These are phyloP conservation scores for Aspergillus hancockii DNA, from an alignment of 495 filamentous ascomycete species.

Conservation along the genomic window DNA sequence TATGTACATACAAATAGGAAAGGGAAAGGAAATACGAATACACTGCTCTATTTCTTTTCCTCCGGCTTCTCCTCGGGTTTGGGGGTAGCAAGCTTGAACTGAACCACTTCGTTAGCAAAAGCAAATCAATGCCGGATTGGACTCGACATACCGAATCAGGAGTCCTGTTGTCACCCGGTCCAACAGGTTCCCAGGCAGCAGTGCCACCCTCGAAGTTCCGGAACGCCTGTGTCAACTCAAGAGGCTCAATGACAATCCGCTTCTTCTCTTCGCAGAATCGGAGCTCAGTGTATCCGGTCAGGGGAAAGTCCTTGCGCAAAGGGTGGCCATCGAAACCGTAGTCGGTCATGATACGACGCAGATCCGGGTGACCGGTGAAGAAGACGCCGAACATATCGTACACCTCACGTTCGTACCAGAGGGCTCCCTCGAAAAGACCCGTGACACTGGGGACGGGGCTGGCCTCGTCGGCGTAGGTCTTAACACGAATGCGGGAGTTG, in stretches of 20 bases:
- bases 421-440: slow-evolving; percentile 85
- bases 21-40: slow-evolving; percentile 39
- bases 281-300: slow-evolving; percentile 98
- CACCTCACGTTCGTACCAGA: slow-evolving; percentile 98
- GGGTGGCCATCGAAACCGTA: slow-evolving; percentile 99
- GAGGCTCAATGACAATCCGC: slow-evolving; percentile 93
- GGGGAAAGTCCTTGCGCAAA: slow-evolving; percentile 94
- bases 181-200: slow-evolving; percentile 81
- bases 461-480: slow-evolving; percentile 98
- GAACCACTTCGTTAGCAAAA: slow-evolving; percentile 2
- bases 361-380: slow-evolving; percentile 92
- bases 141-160: slow-evolving; percentile 64
- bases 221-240: slow-evolving; percentile 98
- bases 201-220: slow-evolving; percentile 93
- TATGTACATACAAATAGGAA: slow-evolving; percentile 48
- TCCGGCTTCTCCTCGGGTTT: slow-evolving; percentile 91
- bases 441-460: slow-evolving; percentile 90
- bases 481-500: slow-evolving; percentile 95
- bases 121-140: slow-evolving; percentile 3
- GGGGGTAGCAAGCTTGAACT: slow-evolving; percentile 91
- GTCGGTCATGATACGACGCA: slow-evolving; percentile 98
- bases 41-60: slow-evolving; percentile 82
- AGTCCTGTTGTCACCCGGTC: slow-evolving; percentile 72
- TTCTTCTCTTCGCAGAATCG: slow-evolving; percentile 99
- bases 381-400: slow-evolving; percentile 98